Percentiles rank a stretch among this genome's conserved stretches.
These are phyloP conservation scores for Claviceps pusilla DNA, from an alignment of 2,329 filamentous ascomycete genomes.

Conservation along the genomic window DNA sequence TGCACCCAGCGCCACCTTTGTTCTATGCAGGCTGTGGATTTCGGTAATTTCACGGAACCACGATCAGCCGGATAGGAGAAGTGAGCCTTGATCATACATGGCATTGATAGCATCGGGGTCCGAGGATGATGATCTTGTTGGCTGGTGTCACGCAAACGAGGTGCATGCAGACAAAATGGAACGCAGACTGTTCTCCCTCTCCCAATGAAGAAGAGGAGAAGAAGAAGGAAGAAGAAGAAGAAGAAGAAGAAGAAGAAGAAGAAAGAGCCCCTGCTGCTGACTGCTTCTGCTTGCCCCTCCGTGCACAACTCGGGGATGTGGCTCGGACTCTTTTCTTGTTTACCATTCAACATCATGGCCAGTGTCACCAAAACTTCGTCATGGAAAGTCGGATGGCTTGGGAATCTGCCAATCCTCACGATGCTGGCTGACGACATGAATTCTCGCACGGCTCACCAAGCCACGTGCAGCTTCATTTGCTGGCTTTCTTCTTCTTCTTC, in stretches of 20 bases:
- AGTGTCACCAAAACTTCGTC: constrained; percentile 8
- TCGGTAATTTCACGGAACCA: background rate
- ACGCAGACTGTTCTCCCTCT: background rate
- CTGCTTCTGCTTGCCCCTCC: background rate
- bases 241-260: background rate
- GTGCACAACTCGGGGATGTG: background rate
- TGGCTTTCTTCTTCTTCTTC: no score
- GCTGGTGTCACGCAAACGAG: background rate
- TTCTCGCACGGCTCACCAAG: background rate
- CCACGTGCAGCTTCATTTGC: no score
- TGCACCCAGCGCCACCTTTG: background rate
- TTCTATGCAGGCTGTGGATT: background rate
- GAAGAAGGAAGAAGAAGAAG: background rate
- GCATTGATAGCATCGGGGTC: background rate
- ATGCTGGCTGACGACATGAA: background rate
- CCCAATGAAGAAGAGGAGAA: background rate
- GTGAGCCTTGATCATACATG: background rate
- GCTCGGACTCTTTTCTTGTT: no score
- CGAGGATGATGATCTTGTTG: background rate
- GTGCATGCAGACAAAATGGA: no score
- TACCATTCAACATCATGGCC: background rate
- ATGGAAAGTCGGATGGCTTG: constrained; percentile 5
- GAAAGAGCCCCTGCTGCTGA: background rate
- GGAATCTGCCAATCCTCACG: background rate
- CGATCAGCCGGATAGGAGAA: background rate